Evolutionary conservation across 2,329 filamentous ascomycete species (phyloP).

Genomic region (Clarireedia monteithiana): DNA sequence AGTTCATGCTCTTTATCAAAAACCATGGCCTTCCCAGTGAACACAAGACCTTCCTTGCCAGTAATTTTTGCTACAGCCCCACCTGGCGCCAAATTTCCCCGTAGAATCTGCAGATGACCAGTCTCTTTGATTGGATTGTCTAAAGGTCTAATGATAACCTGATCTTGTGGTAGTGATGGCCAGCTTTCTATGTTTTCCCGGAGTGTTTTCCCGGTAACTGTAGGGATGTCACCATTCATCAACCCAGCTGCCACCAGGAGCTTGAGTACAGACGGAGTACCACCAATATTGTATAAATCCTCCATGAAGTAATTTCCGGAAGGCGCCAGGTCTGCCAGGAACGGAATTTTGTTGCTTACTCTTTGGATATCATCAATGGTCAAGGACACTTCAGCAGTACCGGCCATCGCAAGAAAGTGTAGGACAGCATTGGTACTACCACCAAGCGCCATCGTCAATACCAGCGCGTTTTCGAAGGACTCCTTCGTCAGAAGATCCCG

Average conservation of each 20-base stretch:
- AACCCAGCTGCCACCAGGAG: conserved; percentile 68
- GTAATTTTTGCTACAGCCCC: conserved; percentile 95
- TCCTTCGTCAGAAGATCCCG: conserved; percentile 60
- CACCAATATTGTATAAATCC: conserved; percentile 78
- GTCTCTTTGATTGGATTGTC: conserved; percentile 69
- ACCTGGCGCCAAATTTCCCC: conserved; percentile 79
- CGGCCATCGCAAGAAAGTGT: conserved; percentile 65
- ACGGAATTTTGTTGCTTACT: conserved; percentile 62
- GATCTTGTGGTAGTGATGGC: conserved; percentile 69
- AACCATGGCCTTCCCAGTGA: conserved; percentile 72
- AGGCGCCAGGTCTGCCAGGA: conserved; percentile 66
- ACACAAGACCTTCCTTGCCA: conserved; percentile 81
- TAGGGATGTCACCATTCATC: conserved; percentile 70
- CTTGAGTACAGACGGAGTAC: conserved; percentile 80
- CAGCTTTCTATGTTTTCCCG: conserved; percentile 72
- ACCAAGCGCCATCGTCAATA: conserved; percentile 66
- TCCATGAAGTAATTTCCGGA: conserved; percentile 82
- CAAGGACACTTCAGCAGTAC: conserved; percentile 53
- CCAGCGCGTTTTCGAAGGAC: conserved; percentile 63
- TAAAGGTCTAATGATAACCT: conserved; percentile 76
- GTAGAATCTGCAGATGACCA: conserved; percentile 82
- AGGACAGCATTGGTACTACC: conserved; percentile 65
- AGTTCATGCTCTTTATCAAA: conserved; percentile 82
- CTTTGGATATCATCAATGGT: conserved; percentile 47
- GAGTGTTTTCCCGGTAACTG: conserved; percentile 77